Conservation (phyloP, 1,284 basidiomycete species). For the Ceratobasidium sp. region DNA sequence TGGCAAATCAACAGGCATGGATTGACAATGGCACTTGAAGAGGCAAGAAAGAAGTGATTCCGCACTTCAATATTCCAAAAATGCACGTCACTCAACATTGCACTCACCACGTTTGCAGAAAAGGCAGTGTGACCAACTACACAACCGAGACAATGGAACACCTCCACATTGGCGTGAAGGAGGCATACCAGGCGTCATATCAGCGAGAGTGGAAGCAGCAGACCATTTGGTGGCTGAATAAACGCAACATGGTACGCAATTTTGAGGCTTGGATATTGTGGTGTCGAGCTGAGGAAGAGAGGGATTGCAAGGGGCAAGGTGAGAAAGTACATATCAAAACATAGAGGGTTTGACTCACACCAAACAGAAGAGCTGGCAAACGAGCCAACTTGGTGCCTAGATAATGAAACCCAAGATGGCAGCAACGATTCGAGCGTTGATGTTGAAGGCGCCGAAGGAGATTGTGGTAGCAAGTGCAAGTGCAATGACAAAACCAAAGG, state of each 20-base stretch:
- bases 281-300: constrained; percentile 1
- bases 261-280: constrained; percentile 20
- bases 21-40: constrained; percentile 18
- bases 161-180: constrained; percentile 37
- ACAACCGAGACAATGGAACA: constrained; percentile 40
- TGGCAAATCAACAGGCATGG: constrained; percentile 21
- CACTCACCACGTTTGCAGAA: background rate
- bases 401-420: background rate
- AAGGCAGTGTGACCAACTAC: constrained; percentile 28
- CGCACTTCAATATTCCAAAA: constrained; percentile 42
- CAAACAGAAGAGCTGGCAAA: background rate
- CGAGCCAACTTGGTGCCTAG: background rate
- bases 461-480: too few relatives aligned
- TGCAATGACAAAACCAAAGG: too few relatives aligned
- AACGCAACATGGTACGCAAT: constrained; percentile 13
- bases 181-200: background rate
- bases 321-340: background rate
- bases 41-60: constrained; percentile 28
- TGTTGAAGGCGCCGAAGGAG: background rate
- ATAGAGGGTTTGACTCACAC: background rate
- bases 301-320: background rate
- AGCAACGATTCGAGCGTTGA: background rate
- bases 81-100: constrained; percentile 37
- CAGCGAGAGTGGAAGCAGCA: constrained; percentile 10
- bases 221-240: constrained; percentile 18